Evolutionary conservation across 257 asterid genomes (phyloP).

Genomic region (Primulina eburnea): DNA sequence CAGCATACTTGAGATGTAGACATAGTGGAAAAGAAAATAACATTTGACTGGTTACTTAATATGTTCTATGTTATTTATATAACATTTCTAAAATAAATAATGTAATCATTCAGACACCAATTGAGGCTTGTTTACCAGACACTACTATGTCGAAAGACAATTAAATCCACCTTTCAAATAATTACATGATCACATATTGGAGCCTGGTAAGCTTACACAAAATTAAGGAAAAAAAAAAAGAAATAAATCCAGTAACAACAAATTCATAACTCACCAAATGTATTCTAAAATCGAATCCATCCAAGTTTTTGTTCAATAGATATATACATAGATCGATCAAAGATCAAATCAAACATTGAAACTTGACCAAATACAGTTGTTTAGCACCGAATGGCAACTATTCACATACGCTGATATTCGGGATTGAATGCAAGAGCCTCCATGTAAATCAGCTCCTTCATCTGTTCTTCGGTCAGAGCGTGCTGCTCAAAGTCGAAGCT

Average conservation of each 20-base stretch:
- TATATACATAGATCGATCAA: conserved; percentile 35
- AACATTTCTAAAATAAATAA: too few relatives aligned
- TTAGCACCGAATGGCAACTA: conserved; percentile 8
- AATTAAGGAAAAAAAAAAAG: background rate
- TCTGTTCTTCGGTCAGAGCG: conserved; percentile 85
- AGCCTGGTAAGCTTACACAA: background rate
- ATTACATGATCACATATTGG: background rate
- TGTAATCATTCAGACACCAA: too few relatives aligned
- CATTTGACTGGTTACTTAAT: too few relatives aligned
- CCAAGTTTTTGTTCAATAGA: conserved; percentile 28
- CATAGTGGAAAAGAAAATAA: too few relatives aligned
- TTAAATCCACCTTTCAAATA: too few relatives aligned
- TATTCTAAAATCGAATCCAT: conserved; percentile 17
- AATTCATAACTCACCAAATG: conserved; percentile 14
- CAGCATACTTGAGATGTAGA: too few relatives aligned
- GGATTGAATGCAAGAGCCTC: conserved; percentile 93
- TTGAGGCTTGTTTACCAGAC: too few relatives aligned
- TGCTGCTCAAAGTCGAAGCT: conserved; percentile 95
- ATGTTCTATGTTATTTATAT: too few relatives aligned
- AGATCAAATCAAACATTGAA: conserved; percentile 27
- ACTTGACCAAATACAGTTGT: conserved; percentile 5
- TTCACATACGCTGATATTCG: conserved; percentile 69
- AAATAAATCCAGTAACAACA: background rate
- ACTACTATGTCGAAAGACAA: too few relatives aligned
- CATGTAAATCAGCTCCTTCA: conserved; percentile 91